A percentile compares a stretch with the other conserved stretches of the same genome.
Evolutionary conservation across 495 filamentous ascomycete species (phyloP).

Genomic region (Aspergillus ostianus): DNA sequence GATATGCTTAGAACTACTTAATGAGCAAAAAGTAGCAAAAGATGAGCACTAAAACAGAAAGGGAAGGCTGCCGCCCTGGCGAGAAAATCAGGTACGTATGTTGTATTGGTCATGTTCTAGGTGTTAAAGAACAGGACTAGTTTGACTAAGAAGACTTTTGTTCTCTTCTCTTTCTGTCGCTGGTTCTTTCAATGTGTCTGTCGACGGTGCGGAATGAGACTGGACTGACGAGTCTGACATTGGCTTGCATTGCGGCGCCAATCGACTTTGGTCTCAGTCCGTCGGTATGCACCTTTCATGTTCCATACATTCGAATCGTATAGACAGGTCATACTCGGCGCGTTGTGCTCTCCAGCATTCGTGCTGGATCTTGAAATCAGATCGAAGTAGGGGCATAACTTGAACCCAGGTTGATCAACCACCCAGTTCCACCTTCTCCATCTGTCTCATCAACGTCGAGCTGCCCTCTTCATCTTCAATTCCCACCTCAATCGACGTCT

Average conservation of each 20-base stretch:
- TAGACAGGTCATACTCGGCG: neutral
- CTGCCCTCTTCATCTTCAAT: constrained; percentile 56
- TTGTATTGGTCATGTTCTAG: neutral
- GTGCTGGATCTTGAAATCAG: neutral
- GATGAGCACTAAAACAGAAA: too few relatives aligned
- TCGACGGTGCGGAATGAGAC: neutral
- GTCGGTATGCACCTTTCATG: neutral
- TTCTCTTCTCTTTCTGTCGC: neutral
- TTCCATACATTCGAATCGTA: neutral
- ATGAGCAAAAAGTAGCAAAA: too few relatives aligned
- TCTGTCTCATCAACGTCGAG: constrained; percentile 52
- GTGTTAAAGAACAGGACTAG: neutral
- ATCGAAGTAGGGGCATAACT: neutral
- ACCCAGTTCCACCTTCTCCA: constrained; percentile 51
- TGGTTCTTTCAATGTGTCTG: neutral
- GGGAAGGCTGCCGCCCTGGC: too few relatives aligned
- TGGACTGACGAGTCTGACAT: neutral
- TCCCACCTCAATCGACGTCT: constrained; percentile 65
- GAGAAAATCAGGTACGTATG: too few relatives aligned
- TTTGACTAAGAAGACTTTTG: neutral
- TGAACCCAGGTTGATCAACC: constrained; percentile 6
- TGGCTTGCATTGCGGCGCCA: neutral
- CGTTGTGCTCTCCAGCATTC: neutral
- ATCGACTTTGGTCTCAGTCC: neutral
- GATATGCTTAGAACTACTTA: too few relatives aligned